Conservation (phyloP, 164 flowering plant genomes). For the Aristolochia californica region DNA sequence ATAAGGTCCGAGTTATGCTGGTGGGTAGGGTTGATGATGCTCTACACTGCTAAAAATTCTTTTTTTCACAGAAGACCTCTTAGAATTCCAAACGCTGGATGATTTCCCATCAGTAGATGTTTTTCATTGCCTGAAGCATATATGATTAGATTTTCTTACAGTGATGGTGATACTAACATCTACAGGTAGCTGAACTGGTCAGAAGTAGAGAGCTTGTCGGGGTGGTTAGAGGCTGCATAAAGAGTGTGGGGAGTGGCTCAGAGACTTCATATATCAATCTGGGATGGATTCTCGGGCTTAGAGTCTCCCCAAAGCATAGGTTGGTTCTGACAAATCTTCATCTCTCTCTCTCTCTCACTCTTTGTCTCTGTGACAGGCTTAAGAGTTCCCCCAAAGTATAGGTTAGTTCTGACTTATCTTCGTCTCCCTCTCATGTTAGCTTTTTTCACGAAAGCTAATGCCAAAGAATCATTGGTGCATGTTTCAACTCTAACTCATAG, state of each 20-base stretch:
- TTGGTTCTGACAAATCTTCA: constrained; percentile 3
- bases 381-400: constrained; percentile 37
- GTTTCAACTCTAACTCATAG: too few relatives aligned
- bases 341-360: constrained; percentile 1
- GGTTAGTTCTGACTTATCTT: constrained; percentile 15
- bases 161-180: constrained; percentile 2
- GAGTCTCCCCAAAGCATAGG: constrained; percentile 48
- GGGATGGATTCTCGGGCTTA: constrained; percentile 50
- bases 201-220: constrained; percentile 41
- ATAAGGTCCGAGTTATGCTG: constrained; percentile 35
- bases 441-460: too few relatives aligned
- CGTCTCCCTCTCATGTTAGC: neutral
- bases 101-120: too few relatives aligned
- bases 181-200: constrained; percentile 45
- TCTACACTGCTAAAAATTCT: constrained; percentile 1
- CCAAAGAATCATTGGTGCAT: too few relatives aligned
- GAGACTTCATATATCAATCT: constrained; percentile 23
- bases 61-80: neutral
- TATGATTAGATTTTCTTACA: too few relatives aligned
- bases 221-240: constrained; percentile 44
- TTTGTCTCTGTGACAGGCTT: constrained; percentile 26
- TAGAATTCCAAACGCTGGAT: too few relatives aligned
- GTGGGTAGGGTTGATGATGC: constrained; percentile 23
- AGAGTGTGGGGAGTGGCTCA: constrained; percentile 30
- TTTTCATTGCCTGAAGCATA: neutral